Evolutionary conservation across 1,284 basidiomycete genomes (phyloP), one percentile per base, ranked within the genome.

Genomic region (Moniliophthora roreri): DNA sequence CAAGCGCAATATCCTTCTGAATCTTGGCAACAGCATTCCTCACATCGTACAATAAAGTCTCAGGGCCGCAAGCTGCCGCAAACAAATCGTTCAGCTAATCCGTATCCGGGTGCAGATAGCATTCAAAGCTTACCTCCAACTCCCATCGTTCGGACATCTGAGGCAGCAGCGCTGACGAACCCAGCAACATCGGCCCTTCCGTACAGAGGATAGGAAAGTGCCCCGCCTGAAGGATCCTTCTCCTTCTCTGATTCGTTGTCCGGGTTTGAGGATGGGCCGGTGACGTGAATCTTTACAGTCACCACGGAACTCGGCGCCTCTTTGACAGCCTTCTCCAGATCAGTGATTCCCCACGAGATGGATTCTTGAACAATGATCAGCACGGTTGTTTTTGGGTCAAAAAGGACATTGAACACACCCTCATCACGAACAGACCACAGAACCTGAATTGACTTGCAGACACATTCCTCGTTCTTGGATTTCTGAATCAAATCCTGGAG

Each of bases 341-440:
- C 41, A n/a, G 20, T 44, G 18, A 44, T 44, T 21, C 9, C n/a
- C 41, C 41, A 44, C 7, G 20, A 20, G 4, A 44, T 44, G 23
- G 41, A 20, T 21, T 44, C 28, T 32, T 6, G 11, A 11, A 6
- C 6, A 6, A 11, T 6, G 6, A 24, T 44, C 23, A 20, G 16
- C 18, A 2, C 4, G 7, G 4, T 16, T 15, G 28, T 35, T 32
- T 13, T 4, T 8, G 13, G 4, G 4, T 16, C 34, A 8, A 13
- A 35, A 13, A 9, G 18, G 7, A 35, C 7, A 13, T 28, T n/a
- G n/a, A n/a, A n/a, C n/a, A n/a, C 21, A 48, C 46, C 46, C 35
- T 48, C 26, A 15, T 32, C 46, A 35, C 46, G 46, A n/a, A 48
- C 46, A 18, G 46, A 48, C 46, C 46, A 48, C 21, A 48, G 11